phyloP scores from a whole-genome alignment of 176 grass and related monocot species.

The Oryza australiensis region DNA sequence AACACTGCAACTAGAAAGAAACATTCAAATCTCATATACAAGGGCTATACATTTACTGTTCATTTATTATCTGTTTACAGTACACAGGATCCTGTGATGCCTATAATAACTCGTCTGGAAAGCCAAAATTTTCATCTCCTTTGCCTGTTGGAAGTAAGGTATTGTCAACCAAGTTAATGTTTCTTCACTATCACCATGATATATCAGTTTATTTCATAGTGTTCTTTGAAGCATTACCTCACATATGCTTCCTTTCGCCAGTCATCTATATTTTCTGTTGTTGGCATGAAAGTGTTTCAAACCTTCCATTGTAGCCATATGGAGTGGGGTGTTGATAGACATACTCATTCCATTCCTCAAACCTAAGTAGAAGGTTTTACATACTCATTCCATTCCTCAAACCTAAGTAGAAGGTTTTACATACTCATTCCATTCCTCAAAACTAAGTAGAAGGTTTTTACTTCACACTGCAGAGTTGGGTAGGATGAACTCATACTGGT shows the following conservation, averaged over 20 bases:
- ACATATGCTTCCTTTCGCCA: neutral
- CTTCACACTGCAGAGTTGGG: neutral
- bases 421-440: neutral
- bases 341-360: neutral
- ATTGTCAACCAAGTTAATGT: constrained; percentile 15
- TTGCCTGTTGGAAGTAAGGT: constrained; percentile 60
- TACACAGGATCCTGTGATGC: constrained; percentile 15
- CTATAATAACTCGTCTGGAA: constrained; percentile 29
- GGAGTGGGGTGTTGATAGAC: neutral
- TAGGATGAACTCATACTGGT: neutral
- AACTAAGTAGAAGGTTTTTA: neutral
- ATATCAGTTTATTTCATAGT: constrained; percentile 24
- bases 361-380: neutral
- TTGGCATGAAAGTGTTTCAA: neutral
- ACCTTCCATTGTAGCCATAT: neutral
- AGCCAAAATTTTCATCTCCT: constrained; percentile 32
- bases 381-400: neutral
- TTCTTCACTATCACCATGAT: constrained; percentile 22
- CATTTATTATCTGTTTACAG: constrained; percentile 33
- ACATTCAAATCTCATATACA: neutral
- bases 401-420: neutral
- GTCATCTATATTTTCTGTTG: neutral
- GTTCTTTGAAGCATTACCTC: constrained; percentile 14
- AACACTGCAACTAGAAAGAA: neutral
- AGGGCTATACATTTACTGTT: constrained; percentile 13